phyloP scores from a whole-genome alignment of 2,329 filamentous ascomycete genomes.

The Talaromyces funiculosus region DNA sequence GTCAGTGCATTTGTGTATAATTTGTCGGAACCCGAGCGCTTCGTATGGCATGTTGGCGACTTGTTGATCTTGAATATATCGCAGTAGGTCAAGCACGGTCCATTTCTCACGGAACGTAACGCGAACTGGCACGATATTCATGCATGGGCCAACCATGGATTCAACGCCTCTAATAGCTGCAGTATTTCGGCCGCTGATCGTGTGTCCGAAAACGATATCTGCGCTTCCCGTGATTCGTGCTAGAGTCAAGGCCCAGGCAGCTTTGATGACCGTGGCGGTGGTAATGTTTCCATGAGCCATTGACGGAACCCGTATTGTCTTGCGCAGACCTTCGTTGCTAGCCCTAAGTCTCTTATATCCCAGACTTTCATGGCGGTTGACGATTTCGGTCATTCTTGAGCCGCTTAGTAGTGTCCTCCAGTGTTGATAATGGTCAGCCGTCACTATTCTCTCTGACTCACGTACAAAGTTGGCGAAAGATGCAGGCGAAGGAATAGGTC shows the following conservation, averaged over 20 bases:
- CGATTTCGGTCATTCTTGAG: conserved; percentile 46
- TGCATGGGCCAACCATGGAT: conserved; percentile 58
- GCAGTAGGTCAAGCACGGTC: conserved; percentile 50
- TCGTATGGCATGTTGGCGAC: conserved; percentile 53
- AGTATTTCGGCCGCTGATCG: conserved; percentile 59
- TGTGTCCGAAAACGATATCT: conserved; percentile 62
- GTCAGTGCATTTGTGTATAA: conserved; percentile 41
- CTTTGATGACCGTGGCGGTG: conserved; percentile 60
- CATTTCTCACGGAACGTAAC: conserved; percentile 50
- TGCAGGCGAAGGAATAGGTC: conserved; percentile 32
- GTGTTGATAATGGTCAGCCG: conserved; percentile 50
- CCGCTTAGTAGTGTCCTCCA: conserved; percentile 56
- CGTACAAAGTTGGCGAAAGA: conserved; percentile 47
- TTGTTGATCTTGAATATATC: conserved; percentile 53
- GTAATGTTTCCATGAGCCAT: conserved; percentile 54
- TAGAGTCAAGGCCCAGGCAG: conserved; percentile 60
- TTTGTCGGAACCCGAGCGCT: conserved; percentile 51
- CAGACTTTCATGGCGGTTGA: conserved; percentile 26
- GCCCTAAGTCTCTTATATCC: conserved; percentile 34
- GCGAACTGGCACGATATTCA: conserved; percentile 62
- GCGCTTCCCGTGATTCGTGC: conserved; percentile 48
- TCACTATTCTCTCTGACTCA: conserved; percentile 34
- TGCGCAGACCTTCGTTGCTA: conserved; percentile 30
- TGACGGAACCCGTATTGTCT: conserved; percentile 33
- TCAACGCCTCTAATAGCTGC: conserved; percentile 49